Base-by-base conservation (phyloP, 2,329 filamentous ascomycete species). In the Neocucurbitaria cava region DNA sequence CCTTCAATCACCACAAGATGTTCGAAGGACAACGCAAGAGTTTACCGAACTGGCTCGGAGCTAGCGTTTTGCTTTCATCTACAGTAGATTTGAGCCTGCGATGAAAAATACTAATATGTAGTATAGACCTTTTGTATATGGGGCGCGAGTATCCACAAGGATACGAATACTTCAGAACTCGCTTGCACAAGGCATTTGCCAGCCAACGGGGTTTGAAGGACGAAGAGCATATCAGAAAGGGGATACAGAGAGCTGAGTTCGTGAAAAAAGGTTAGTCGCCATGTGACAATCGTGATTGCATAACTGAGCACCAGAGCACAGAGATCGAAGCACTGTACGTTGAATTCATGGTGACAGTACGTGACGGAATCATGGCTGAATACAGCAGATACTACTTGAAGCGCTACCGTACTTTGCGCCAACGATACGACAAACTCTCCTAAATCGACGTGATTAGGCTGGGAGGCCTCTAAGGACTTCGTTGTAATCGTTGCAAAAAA, bases 311-410 rank as follows among this genome's bases (percentile, higher is more conserved):
- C 11, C 4, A 20, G 21, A 28, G 15, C 18, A 62, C 44, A 95
- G 94, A 97, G 75, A 91, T 98, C 56, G 93, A 97, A 78, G 89
- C 92, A 17, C 74, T 98, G 91, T 97, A 83, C 85, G 91, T 84
- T 42, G 39, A 39, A 46, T 23, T 13, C 35, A 24, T 43, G 59
- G 53, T 15, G 36, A 40, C 45, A n/a, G 5, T 15, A 24, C 17
- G 11, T 31, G 46, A 58, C 46, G 8, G 42, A 52, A 20, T 49
- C 46, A 23, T 42, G 15, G 20, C 42, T 47, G 50, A 53, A 43
- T 40, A 41, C 15, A 59, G 66, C 74, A 96, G 91, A 73, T 96
- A 96, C 77, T 96, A 95, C 79, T 82, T 97, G 68, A 96, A 96
- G 81, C 86, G 90, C 73, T 97, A 97, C 79, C 88, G 94, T 65